Evolutionary conservation across 768 basidiomycete genomes (phyloP), one percentile per base, ranked within the genome.

Genomic region (Collybiopsis luxurians): DNA sequence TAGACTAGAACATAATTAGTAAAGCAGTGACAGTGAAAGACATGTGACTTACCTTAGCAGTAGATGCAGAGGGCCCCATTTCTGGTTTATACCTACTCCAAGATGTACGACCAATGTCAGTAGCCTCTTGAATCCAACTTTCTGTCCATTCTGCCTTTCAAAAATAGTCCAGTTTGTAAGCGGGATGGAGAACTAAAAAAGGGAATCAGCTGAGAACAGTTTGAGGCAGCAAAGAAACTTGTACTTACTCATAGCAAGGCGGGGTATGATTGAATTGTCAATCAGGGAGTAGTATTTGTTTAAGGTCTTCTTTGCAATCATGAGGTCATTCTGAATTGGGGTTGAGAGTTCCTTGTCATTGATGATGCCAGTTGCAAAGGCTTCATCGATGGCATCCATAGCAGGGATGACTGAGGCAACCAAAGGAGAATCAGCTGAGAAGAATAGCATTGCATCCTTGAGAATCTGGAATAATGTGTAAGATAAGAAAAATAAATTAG

Each of bases 351-450:
- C 21, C 3, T 54, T 47, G 12, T 44, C 21, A 26, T 61, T 49
- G 4, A 63, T 39, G 51, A 53, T 34, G 31, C 23, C 31, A 9
- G 49, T 12, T 6, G 42, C 42, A 38, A 63, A 36, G 54, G 45
- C 2, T 44, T 68, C 9, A 49, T 76, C 61, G n/a, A 74, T 66
- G 28, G 64, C 47, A 46, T 76, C 71, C 73, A 74, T 73, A 5
- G 69, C 72, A 11, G 73, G 74, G n/a, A 76, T 75, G 3, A 75
- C 70, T 0, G 45, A 62, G 0, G 68, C 63, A 3, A 77, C 58
- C 56, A 55, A 66, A 0, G 70, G 67, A 0, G 58, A 67, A 12
- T 43, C 53, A 1, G 59, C 10, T 1, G 67, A 76, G 60, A 76
- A 76, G 54, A 58, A 71, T 0, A 66, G 59, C 0, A 68, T 77